Base-by-base conservation (phyloP, 2,329 filamentous ascomycete species). In the Aspergillus puulaauensis region DNA sequence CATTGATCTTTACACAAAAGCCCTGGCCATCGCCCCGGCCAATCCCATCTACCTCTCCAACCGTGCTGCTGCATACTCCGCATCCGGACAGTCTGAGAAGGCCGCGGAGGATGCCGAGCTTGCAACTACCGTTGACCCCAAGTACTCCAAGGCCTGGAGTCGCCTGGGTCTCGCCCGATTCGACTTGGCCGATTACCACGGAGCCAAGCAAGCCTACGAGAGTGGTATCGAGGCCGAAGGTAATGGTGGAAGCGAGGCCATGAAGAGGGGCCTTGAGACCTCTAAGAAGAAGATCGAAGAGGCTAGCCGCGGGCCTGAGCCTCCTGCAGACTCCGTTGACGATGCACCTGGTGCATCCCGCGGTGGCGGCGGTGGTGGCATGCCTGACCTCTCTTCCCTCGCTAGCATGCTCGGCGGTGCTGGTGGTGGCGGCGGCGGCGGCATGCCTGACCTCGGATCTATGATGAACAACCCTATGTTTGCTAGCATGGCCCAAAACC, bases 381-480 rank as follows among this genome's bases (percentile, higher is more conserved):
- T 89, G 82, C 90, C 90, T 2, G 88, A 91, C 70, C 77, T 93
- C n/a, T 79, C 81, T 58, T 82, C 82, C 60, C 79, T 93, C 45
- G 89, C 89, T 3, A 82, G 87, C 69, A 89, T 93, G 87, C 81
- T 93, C 64, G 82, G 79, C 31, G 82, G 77, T 21, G 82, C 79
- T 33, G 82, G 77, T 17, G 85, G 81, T 17, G 50, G 50, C 14
- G 82, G 77, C 24, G 85, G 77, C 9, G 87, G 84, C 5, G 87
- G 83, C 54, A 95, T 96, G 90, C 92, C 93, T 12, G 93, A 98
- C 74, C 81, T 99, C 23, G 79, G 86, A 63, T 85, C 86, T 62
- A 87, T 99, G 74, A 96, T 98, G 92, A 92, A 82, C 81, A 99
- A 98, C 80, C 95, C 95, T 56, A 98, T 98, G 95, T 96, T 99